These are phyloP conservation scores for Pyrenophora seminiperda DNA, from an alignment of 2,329 filamentous ascomycete genomes.

Conservation along the genomic window DNA sequence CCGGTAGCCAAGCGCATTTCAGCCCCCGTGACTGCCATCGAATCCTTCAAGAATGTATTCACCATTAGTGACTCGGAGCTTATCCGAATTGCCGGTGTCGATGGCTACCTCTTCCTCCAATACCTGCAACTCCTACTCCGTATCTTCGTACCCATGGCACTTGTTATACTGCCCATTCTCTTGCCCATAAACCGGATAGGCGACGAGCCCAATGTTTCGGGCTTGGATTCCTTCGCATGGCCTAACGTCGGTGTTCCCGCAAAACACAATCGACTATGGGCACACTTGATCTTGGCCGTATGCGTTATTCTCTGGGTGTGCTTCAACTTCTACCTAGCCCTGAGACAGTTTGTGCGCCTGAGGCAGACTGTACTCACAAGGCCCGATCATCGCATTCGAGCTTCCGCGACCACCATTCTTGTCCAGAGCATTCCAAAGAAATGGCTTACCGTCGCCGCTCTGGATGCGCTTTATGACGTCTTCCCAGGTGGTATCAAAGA, in stretches of 20 bases:
- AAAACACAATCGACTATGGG: constrained; percentile 76
- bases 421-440: constrained; percentile 89
- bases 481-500: constrained; percentile 95
- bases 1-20: constrained; percentile 43
- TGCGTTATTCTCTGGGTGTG: constrained; percentile 82
- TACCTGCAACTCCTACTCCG: constrained; percentile 85
- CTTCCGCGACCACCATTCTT: constrained; percentile 93
- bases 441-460: constrained; percentile 83
- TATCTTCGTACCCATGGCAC: constrained; percentile 84
- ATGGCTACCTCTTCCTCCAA: constrained; percentile 96
- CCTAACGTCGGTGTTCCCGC: constrained; percentile 72
- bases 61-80: constrained; percentile 78
- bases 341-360: constrained; percentile 87
- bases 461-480: constrained; percentile 87
- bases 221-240: constrained; percentile 81
- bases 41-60: constrained; percentile 58
- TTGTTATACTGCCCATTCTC: constrained; percentile 80
- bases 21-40: constrained; percentile 43
- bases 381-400: constrained; percentile 88
- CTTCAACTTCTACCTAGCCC: constrained; percentile 82
- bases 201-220: constrained; percentile 59
- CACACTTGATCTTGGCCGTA: constrained; percentile 80
- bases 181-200: constrained; percentile 81
- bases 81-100: constrained; percentile 92
- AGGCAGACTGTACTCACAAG: constrained; percentile 94